A percentile compares a stretch with the other conserved stretches of the same genome.
These are phyloP conservation scores for Boletus rubescentipes DNA, from an alignment of 768 basidiomycete genomes.

Conservation along the genomic window DNA sequence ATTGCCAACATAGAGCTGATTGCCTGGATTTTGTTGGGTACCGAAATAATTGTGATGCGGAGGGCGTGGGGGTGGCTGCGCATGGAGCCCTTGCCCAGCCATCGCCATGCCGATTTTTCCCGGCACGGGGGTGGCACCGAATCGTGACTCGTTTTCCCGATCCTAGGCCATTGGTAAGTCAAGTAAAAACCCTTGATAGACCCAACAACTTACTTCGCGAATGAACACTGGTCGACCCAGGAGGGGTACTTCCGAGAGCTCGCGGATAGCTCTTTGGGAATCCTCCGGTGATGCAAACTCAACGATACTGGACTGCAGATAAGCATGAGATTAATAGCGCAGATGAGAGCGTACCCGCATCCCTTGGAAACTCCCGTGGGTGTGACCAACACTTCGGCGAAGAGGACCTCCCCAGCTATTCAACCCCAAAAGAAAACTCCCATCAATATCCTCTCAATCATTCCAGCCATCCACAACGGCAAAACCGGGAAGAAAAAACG, in stretches of 20 bases:
- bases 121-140: conserved; percentile 92
- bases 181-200: background rate
- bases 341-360: conserved; percentile 78
- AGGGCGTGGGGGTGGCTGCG: conserved; percentile 80
- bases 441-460: conserved; percentile 86
- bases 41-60: conserved; percentile 75
- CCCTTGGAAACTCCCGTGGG: conserved; percentile 97
- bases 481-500: conserved; percentile 41
- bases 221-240: conserved; percentile 95
- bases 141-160: conserved; percentile 93
- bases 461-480: conserved; percentile 52
- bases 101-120: conserved; percentile 96
- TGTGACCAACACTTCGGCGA: conserved; percentile 98
- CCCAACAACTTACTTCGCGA: conserved; percentile 65
- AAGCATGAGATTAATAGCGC: conserved; percentile 1
- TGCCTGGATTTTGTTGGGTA: conserved; percentile 63
- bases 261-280: conserved; percentile 83
- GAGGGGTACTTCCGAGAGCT: conserved; percentile 86
- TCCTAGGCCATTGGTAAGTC: conserved; percentile 54
- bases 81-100: conserved; percentile 85
- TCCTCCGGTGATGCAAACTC: conserved; percentile 92
- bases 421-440: conserved; percentile 87
- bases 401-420: conserved; percentile 99
- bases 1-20: conserved; percentile 91
- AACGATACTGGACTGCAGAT: conserved; percentile 69